phyloP scores from a whole-genome alignment of 805 yeast genomes.

The Debaryomyces maramus region DNA sequence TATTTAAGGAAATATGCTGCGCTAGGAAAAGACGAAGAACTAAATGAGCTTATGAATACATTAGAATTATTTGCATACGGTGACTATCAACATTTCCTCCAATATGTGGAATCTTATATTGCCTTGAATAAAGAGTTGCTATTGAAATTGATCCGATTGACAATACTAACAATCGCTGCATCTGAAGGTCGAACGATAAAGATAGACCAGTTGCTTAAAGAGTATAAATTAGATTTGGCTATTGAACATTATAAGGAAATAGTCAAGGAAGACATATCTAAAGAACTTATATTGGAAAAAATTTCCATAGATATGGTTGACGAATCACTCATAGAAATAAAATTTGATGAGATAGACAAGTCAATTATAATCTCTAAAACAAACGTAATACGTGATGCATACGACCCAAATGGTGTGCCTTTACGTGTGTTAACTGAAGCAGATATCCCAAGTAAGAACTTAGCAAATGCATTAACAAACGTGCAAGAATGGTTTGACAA shows the following conservation, averaged over 20 bases:
- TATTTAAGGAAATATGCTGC: neutral
- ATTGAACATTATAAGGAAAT: slow-evolving; percentile 5
- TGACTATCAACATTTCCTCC: slow-evolving; percentile 22
- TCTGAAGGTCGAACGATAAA: slow-evolving; percentile 17
- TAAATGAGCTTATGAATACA: slow-evolving; percentile 18
- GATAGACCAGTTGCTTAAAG: slow-evolving; percentile 15
- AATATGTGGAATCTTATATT: slow-evolving; percentile 17
- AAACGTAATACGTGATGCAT: slow-evolving; percentile 31
- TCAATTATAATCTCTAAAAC: slow-evolving; percentile 18
- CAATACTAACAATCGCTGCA: slow-evolving; percentile 24
- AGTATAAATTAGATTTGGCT: slow-evolving; percentile 15
- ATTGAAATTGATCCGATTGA: slow-evolving; percentile 28
- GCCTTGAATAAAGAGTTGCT: slow-evolving; percentile 13
- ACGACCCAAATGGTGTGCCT: slow-evolving; percentile 19
- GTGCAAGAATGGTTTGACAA: slow-evolving; percentile 25
- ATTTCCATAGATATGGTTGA: slow-evolving; percentile 27
- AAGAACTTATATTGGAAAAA: slow-evolving; percentile 15
- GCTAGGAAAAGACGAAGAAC: neutral
- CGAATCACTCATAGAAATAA: slow-evolving; percentile 20
- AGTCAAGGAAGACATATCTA: neutral
- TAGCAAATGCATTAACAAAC: slow-evolving; percentile 16
- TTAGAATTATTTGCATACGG: slow-evolving; percentile 43
- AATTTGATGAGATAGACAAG: slow-evolving; percentile 27
- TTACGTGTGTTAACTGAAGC: slow-evolving; percentile 24
- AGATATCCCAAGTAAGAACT: slow-evolving; percentile 21